Conservation (phyloP, 352 stramenopile genomes). For the Globisporangium yorkense region DNA sequence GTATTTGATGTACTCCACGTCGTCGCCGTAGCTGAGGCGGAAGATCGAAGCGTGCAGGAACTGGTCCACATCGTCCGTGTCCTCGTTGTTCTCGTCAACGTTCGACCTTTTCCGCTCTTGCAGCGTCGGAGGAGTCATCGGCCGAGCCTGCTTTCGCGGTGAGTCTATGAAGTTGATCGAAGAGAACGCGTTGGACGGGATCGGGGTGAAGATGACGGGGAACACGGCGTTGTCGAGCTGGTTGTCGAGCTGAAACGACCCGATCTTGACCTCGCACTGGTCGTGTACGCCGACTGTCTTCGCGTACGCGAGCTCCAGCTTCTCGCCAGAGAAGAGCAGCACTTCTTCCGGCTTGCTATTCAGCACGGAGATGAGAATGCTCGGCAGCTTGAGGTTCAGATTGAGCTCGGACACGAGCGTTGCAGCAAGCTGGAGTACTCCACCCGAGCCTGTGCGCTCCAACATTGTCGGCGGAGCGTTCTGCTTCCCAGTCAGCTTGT, state of each 20-base stretch:
- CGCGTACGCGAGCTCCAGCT: conserved; percentile 60
- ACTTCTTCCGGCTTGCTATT: conserved; percentile 69
- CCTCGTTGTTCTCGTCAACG: conserved; percentile 8
- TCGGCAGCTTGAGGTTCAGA: conserved; percentile 51
- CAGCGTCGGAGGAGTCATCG: conserved; percentile 11
- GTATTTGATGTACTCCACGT: conserved; percentile 88
- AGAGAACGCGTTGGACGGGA: conserved; percentile 31
- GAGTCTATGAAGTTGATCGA: conserved; percentile 17
- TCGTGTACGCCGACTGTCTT: conserved; percentile 71
- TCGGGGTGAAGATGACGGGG: conserved; percentile 75
- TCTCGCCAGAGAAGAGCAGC: conserved; percentile 60
- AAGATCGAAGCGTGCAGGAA: conserved; percentile 81
- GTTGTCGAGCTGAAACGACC: conserved; percentile 81
- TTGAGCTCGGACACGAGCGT: conserved; percentile 46
- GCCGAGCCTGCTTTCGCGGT: conserved; percentile 7
- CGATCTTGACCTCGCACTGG: conserved; percentile 78
- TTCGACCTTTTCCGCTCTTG: conserved; percentile 11
- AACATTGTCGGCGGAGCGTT: conserved; percentile 5
- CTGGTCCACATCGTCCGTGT: conserved; percentile 17
- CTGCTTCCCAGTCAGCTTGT: conserved; percentile 64
- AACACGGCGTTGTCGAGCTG: conserved; percentile 71
- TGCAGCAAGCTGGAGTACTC: conserved; percentile 16
- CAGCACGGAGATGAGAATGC: conserved; percentile 68
- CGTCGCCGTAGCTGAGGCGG: conserved; percentile 69
- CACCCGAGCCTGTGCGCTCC: conserved; percentile 5